phyloP scores from a whole-genome alignment of 192 early-diverging fungal genomes.

The Coemansia pectinata region DNA sequence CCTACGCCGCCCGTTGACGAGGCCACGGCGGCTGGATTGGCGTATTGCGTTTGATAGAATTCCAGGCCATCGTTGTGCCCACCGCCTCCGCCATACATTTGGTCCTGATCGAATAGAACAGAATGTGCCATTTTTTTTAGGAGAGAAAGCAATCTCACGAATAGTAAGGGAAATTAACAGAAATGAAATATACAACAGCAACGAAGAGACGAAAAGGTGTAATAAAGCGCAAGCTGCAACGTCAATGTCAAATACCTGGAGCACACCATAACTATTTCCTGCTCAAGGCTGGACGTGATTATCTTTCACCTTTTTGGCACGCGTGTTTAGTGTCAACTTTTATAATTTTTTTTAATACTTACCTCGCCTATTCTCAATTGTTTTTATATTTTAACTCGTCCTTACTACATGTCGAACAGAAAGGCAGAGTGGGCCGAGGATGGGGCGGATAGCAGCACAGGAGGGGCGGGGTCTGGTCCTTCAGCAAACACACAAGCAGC shows the following conservation, averaged over 20 bases:
- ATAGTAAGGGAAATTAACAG: not conserved
- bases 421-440: constrained; percentile 1
- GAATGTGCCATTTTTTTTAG: constrained; percentile 46
- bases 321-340: not conserved
- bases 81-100: constrained; percentile 23
- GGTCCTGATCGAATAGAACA: constrained; percentile 53
- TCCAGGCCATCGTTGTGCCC: constrained; percentile 42
- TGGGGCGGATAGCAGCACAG: not conserved
- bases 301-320: not conserved
- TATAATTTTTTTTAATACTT: not conserved
- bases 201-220: not conserved
- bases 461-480: not conserved
- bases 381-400: not conserved
- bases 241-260: not conserved
- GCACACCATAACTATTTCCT: not conserved
- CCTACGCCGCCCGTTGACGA: constrained; percentile 17
- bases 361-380: not conserved
- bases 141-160: not conserved
- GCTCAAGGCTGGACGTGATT: not conserved
- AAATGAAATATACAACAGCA: not conserved
- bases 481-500: constrained; percentile 1
- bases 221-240: not conserved
- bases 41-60: constrained; percentile 54
- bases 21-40: constrained; percentile 32
- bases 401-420: constrained; percentile 9